Base-by-base conservation (phyloP, 176 grass and related monocot genomes). In the Musa schizocarpa region DNA sequence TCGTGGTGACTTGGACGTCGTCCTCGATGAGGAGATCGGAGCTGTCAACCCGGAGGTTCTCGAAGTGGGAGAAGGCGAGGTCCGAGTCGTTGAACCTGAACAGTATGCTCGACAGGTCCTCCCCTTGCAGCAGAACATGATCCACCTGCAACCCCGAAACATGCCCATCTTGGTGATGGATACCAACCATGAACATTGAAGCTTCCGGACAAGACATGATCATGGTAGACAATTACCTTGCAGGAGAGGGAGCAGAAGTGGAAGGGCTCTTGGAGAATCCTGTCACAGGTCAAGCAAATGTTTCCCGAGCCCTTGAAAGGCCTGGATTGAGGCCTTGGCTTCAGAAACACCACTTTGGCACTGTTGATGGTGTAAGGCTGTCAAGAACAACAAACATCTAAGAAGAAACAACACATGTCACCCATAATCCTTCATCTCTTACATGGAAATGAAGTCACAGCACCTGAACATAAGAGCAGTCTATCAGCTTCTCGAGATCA, bases 361-460 rank as follows among this genome's bases (percentile, higher is more conserved):
- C 91, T 92, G 83, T 99, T 99, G 61, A 95, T 99, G 54, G 96
- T 99, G 86, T 99, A 99, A n/a, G 96, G 85, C 96, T 99, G 84
- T 64, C 54, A 55, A 27, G 49, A 25, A 19, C 29, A 13, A 56
- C 26, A 29, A 43, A 17, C 6, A 54, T 1, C 13, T 50, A 8
- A 29, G 19, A 8, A 58, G n/a, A 49, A 22, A 49, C 49, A 2
- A 13, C 17, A 21, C 14, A 48, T 21, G 12, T 25, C 12, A 9
- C 12, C 21, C 9, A 14, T 54, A 25, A 17, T 43, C 21, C 23
- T 61, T 5, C 19, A n/a, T 9, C 16, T 24, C 27, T 43, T 43
- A 6, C 34, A 43, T 43, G 34, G 34, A 43, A 9, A 52, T 17
- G 9, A 6, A 22, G 49, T 51, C 13, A n/a, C 65, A 27, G 12